Evolutionary conservation across 805 yeast species (phyloP).

Genomic region (Lipomyces kockii): DNA sequence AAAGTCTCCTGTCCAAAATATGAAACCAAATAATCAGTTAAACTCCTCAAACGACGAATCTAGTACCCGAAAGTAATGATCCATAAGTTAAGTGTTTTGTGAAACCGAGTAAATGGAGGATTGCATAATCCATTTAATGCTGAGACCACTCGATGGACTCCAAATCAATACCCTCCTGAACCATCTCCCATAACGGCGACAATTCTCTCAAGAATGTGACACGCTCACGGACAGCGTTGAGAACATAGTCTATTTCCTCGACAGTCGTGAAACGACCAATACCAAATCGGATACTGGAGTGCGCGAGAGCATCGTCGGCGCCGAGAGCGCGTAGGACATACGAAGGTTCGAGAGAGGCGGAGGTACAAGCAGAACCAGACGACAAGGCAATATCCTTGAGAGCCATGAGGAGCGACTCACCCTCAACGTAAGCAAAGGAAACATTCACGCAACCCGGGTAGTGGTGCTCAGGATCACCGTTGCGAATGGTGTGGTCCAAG

Average conservation of each 20-base stretch:
- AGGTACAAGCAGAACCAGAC: constrained; percentile 98
- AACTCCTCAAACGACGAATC: background rate
- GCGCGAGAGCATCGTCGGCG: constrained; percentile 95
- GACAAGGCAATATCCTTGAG: constrained; percentile 94
- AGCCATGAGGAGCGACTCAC: constrained; percentile 97
- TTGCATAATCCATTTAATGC: constrained; percentile 55
- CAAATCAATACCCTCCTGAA: constrained; percentile 95
- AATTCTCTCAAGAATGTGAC: constrained; percentile 89
- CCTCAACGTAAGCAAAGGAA: constrained; percentile 97
- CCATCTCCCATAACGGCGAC: constrained; percentile 99
- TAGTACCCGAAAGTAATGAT: background rate
- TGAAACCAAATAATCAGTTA: background rate
- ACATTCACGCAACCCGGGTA: constrained; percentile 96
- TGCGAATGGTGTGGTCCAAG: constrained; percentile 86
- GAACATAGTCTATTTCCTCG: constrained; percentile 91
- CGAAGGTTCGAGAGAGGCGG: constrained; percentile 97
- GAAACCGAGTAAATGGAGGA: background rate
- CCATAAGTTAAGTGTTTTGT: background rate
- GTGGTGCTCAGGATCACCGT: constrained; percentile 76
- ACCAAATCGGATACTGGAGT: constrained; percentile 97
- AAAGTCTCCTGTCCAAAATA: background rate
- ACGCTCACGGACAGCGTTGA: constrained; percentile 84
- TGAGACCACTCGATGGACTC: constrained; percentile 97
- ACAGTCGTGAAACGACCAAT: constrained; percentile 97
- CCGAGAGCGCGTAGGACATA: constrained; percentile 96